Evolutionary conservation across 352 stramenopile genomes (phyloP), one percentile per base, ranked within the genome.

Genomic region (Phytophthora megakarya): DNA sequence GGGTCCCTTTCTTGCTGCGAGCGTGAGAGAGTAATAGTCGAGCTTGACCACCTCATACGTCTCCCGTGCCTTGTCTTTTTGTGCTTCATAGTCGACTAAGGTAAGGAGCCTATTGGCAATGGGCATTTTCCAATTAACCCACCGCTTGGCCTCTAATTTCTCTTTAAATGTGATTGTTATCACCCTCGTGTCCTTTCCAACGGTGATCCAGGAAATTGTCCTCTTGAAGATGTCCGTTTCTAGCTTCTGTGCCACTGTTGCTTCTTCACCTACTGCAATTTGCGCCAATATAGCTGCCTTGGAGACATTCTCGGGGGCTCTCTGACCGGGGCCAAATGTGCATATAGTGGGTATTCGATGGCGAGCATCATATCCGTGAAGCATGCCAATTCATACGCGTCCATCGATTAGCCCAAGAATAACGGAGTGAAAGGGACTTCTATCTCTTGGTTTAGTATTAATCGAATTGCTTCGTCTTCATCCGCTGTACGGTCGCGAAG

Each of bases 311-410:
- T 28, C 25, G 0, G 19, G 8, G 4, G 57, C 38, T 7, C 46
- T 6, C 11, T 65, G 57, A 7, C 57, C 57, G 1, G 47, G 46
- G 21, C 47, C 15, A 65, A 3, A 23, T 65, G 57, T 1, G 47
- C 57, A 37, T 65, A 58, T 6, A 53, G 10, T 16, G 57, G 39
- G 16, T 65, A 65, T 38, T 65, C 37, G 0, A 58, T 42, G 2
- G 38, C 37, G 3, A 53, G 10, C 2, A 65, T 53, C 0, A 53
- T 39, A 19, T 65, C 57, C n/a, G 26, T 40, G n/a, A 58, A 65
- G 5, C 5, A 5, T 1, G 57, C 57, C 0, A 58, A 3, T 15
- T 65, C 57, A 1, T n/a, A 0, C 0, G 37, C 6, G 2, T 25
- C 11, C 57, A 65, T 65, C 0, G 46, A 48, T 15, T 65, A 39